Conservation (phyloP, 495 filamentous ascomycete genomes). For the Haplographium delicatum region DNA sequence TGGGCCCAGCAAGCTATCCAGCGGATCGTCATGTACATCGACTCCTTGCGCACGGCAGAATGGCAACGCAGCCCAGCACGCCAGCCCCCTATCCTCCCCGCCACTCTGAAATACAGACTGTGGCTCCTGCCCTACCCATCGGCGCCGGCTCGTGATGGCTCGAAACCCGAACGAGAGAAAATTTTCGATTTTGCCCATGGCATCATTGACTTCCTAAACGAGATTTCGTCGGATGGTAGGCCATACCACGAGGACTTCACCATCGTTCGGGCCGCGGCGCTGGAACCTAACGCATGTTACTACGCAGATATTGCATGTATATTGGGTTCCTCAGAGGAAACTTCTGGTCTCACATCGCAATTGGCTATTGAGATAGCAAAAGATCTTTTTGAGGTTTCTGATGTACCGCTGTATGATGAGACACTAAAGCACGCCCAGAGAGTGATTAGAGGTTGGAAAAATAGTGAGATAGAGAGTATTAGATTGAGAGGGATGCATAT, state of each 20-base stretch:
- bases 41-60: neutral
- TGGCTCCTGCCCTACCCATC: conserved; percentile 1
- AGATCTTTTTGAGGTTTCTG: neutral
- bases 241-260: neutral
- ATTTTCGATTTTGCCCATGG: neutral
- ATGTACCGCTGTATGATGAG: no score
- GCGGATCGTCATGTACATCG: neutral
- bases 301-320: neutral
- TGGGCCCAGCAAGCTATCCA: neutral
- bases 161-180: no score
- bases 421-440: no score
- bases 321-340: neutral
- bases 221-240: neutral
- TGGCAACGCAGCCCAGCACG: neutral
- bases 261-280: neutral
- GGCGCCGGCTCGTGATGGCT: neutral
- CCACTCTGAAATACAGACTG: neutral
- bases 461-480: no score
- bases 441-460: no score
- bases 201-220: neutral
- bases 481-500: no score
- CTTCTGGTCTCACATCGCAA: neutral
- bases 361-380: neutral
- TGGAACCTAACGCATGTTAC: neutral
- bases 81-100: neutral